Evolutionary conservation across 2,329 filamentous ascomycete genomes (phyloP).

Genomic region (Stagonosporopsis rhizophila): DNA sequence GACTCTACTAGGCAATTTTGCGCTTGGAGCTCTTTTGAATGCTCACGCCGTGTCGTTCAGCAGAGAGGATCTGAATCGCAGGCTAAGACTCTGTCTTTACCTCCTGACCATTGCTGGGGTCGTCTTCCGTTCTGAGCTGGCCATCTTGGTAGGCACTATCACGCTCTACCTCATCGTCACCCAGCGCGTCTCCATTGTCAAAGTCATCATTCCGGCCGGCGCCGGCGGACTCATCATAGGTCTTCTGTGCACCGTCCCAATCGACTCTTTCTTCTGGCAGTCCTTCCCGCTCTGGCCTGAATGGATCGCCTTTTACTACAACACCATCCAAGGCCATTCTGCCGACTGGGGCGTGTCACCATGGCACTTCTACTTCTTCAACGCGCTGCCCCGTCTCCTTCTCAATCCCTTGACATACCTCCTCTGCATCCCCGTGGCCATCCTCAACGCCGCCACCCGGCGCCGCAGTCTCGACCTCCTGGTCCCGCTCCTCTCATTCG

Average conservation of each 20-base stretch:
- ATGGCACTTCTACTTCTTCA: constrained; percentile 85
- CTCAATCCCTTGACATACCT: constrained; percentile 75
- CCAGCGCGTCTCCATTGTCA: constrained; percentile 60
- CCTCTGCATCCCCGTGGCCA: constrained; percentile 58
- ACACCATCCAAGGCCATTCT: constrained; percentile 82
- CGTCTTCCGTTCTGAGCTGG: constrained; percentile 89
- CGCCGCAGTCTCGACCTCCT: constrained; percentile 60
- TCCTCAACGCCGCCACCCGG: constrained; percentile 57
- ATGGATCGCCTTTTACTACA: constrained; percentile 87
- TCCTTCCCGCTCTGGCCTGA: constrained; percentile 82
- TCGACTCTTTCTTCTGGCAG: constrained; percentile 97
- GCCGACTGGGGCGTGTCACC: constrained; percentile 87
- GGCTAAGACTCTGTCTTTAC: constrained; percentile 71
- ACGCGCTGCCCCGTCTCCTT: constrained; percentile 80
- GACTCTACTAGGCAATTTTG: constrained; percentile 66
- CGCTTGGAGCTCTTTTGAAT: constrained; percentile 62
- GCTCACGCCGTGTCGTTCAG: constrained; percentile 50
- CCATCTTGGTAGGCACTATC: constrained; percentile 76
- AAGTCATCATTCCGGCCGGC: constrained; percentile 71
- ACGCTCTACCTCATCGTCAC: constrained; percentile 69
- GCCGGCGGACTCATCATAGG: constrained; percentile 69
- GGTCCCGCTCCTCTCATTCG: constrained; percentile 73
- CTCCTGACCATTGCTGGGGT: constrained; percentile 81
- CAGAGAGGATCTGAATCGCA: constrained; percentile 48
- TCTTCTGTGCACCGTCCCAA: constrained; percentile 71